Base-by-base conservation (phyloP, 352 stramenopile genomes). In the Phytophthora foliorum region DNA sequence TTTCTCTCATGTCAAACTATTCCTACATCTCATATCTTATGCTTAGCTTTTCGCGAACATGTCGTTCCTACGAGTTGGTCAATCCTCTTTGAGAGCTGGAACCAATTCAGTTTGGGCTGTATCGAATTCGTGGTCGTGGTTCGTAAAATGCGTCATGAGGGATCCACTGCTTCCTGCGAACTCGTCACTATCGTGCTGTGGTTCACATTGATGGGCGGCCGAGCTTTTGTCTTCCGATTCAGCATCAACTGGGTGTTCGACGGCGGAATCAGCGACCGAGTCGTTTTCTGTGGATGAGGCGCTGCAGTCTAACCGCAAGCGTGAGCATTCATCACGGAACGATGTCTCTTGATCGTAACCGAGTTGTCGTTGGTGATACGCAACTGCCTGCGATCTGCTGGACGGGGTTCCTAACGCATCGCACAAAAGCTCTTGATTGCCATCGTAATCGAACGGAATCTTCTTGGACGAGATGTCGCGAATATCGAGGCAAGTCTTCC, bases 381-480 rank as follows among this genome's bases (percentile, higher is more conserved):
- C 21, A 10, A 27, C 42, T 67, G 46, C 2, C 6, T 34, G 13
- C 32, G 38, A 44, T 21, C 22, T 31, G 48, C n/a, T 53, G 3
- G 16, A 17, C 21, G 19, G 74, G 17, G 65, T 78, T n/a, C 85
- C 67, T 11, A 95, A 69, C 8, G 80, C 63, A 19, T 82, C 70
- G 3, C 59, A 57, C 2, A 95, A 34, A 11, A 81, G 66, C 27
- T 74, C 65, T 55, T 81, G 77, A 36, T 93, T 95, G 32, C 83
- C 82, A 39, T 78, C 63, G 13, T 70, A 67, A 50, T 94, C 86
- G 46, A 90, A 80, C 2, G 88, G 86, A 32, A 92, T 77, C 55
- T 81, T 84, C 21, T 81, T 80, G 21, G 84, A 72, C 22, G 86
- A 82, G 11, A 95, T 51, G 66, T 95, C 86, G 0, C 70, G 52